These are phyloP conservation scores for Plantago elongata DNA, from an alignment of 257 asterid species.

Conservation along the genomic window DNA sequence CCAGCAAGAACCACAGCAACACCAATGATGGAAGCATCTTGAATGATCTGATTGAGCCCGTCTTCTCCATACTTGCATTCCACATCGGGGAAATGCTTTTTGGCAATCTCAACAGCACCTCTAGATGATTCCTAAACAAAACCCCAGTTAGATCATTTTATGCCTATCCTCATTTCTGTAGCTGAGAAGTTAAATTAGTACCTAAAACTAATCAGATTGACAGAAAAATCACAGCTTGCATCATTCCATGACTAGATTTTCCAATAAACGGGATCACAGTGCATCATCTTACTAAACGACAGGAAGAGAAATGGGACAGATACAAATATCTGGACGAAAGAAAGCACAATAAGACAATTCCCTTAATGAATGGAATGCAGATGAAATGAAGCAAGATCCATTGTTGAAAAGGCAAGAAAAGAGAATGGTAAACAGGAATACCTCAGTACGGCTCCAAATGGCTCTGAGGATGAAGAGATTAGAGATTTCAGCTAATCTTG, in stretches of 20 bases:
- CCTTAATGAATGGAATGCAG: background rate
- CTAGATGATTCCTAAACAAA: slow-evolving; percentile 53
- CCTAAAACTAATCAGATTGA: background rate
- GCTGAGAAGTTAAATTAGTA: background rate
- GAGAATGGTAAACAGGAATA: slow-evolving; percentile 1
- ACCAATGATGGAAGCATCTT: slow-evolving; percentile 47
- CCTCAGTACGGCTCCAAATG: slow-evolving; percentile 93
- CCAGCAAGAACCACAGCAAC: slow-evolving; percentile 74
- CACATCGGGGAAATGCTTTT: slow-evolving; percentile 48
- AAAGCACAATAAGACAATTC: slow-evolving; percentile 4
- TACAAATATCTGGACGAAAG: background rate
- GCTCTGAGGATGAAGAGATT: slow-evolving; percentile 49
- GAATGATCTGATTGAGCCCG: slow-evolving; percentile 54
- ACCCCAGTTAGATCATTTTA: slow-evolving; percentile 1
- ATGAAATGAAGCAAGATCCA: background rate
- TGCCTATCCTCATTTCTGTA: background rate
- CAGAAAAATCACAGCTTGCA: too few relatives aligned
- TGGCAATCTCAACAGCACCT: slow-evolving; percentile 57
- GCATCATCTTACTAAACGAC: too few relatives aligned
- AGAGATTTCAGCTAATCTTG: slow-evolving; percentile 85
- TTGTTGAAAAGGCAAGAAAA: slow-evolving; percentile 10
- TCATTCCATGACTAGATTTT: background rate
- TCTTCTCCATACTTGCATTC: slow-evolving; percentile 66
- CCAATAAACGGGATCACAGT: slow-evolving; percentile 7
- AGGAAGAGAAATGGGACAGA: background rate